Base-by-base conservation (phyloP, 2,329 filamentous ascomycete genomes). In the Penicillium sp. region DNA sequence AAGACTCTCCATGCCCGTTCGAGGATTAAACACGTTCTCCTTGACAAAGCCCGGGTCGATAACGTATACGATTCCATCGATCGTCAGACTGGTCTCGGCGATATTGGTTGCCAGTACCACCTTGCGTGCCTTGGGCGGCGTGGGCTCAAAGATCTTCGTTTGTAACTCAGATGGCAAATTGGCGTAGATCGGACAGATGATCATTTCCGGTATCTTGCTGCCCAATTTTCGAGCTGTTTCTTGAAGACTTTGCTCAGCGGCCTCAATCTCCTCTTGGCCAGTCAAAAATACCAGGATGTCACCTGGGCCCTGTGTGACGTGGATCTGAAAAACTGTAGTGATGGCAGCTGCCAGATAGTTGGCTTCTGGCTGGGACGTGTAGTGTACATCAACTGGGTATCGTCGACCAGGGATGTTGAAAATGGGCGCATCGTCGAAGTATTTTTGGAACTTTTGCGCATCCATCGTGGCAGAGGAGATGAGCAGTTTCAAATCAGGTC, bases 381-480 rank as follows among this genome's bases (percentile, higher is more conserved):
- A 95, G 66, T 93, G 88, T 38, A 94, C 88, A 50, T 94, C 87
- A 11, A 97, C 90, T 0, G 88, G 86, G 62, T 88, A 95, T 34
- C 86, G 80, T 49, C 90, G 80, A 17, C 93, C 93, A 2, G 91
- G 91, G 15, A 97, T 89, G 55, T 93, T 94, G 68, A 97, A 94
- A 43, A 97, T 94, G 0, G 91, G 91, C 0, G 87, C 87, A 53
- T 91, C 84, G 58, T 94, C 87, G 59, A 96, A 96, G 61, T 94
- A 98, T 16, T 83, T 77, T 2, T 87, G 83, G 60, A 98, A 97
- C 58, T 94, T 94, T 56, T 89, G 81, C 0, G 91, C 90, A 60
- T 97, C 89, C 75, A 97, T 87, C 0, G 93, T 97, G 0, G 93
- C 93, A 0, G 88, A 95, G 2, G 88, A 93, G 40, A 98, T 95